These are phyloP conservation scores for Paragyromitra xinjiangensis DNA, from an alignment of 495 filamentous ascomycete species.

Conservation along the genomic window DNA sequence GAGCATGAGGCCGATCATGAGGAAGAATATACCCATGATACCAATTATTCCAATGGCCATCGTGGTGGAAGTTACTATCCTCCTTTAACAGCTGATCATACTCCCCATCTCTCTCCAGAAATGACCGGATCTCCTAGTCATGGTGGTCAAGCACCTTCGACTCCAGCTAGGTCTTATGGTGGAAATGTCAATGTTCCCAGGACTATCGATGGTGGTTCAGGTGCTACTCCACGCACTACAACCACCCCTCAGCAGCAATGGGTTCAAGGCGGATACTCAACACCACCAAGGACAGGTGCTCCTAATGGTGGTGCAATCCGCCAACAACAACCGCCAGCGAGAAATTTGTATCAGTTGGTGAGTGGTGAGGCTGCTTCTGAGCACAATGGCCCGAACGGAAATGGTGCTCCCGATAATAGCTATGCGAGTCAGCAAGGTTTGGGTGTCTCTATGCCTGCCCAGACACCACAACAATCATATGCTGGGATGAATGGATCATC, in stretches of 20 bases:
- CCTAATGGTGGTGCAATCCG: conserved; percentile 53
- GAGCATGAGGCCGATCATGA: conserved; percentile 82
- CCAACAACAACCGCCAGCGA: conserved; percentile 67
- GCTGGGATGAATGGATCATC: conserved; percentile 55
- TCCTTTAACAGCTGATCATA: conserved; percentile 70
- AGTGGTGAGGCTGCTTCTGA: conserved; percentile 69
- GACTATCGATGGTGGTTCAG: conserved; percentile 68
- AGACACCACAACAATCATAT: conserved; percentile 64
- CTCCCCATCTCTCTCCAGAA: conserved; percentile 79
- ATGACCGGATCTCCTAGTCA: conserved; percentile 87
- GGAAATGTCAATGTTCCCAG: conserved; percentile 52
- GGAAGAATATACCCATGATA: conserved; percentile 79
- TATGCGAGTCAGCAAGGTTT: conserved; percentile 72
- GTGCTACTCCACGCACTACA: conserved; percentile 84
- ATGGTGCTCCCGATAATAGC: conserved; percentile 63
- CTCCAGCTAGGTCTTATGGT: conserved; percentile 51
- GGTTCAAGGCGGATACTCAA: conserved; percentile 74
- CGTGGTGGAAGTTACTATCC: conserved; percentile 52
- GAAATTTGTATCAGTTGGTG: conserved; percentile 89
- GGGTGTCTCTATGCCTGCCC: conserved; percentile 67
- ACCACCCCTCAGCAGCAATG: conserved; percentile 77
- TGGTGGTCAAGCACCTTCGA: conserved; percentile 63
- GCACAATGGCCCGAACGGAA: conserved; percentile 50
- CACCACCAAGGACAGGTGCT: conserved; percentile 70
- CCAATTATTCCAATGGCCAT: conserved; percentile 55